Percentiles rank a stretch among this genome's conserved stretches.
phyloP scores from a whole-genome alignment of 257 asterid species.

The Plectranthus barbatus region DNA sequence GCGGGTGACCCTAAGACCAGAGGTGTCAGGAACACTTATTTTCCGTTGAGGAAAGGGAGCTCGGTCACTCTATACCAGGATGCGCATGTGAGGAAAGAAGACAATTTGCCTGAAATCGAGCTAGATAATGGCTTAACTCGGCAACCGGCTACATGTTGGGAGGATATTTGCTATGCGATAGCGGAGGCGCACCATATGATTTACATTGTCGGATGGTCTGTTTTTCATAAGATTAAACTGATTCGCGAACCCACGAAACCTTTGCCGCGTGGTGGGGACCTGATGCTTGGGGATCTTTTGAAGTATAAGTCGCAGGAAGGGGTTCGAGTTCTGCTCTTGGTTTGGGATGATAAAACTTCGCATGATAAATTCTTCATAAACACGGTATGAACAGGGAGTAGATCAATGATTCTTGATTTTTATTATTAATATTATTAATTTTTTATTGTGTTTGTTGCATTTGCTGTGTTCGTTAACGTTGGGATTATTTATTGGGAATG shows the following conservation, averaged over 20 bases:
- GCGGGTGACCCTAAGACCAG: slow-evolving; percentile 48
- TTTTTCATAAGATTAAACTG: slow-evolving; percentile 62
- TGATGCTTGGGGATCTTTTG: slow-evolving; percentile 80
- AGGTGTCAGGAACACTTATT: slow-evolving; percentile 63
- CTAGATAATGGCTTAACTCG: slow-evolving; percentile 47
- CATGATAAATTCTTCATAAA: slow-evolving; percentile 52
- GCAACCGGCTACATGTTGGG: slow-evolving; percentile 63
- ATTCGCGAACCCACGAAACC: slow-evolving; percentile 66
- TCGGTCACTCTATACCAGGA: slow-evolving; percentile 77
- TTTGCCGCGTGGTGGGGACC: slow-evolving; percentile 78
- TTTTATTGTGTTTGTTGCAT: neutral
- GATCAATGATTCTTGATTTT: neutral
- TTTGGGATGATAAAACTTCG: slow-evolving; percentile 96
- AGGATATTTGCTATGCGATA: slow-evolving; percentile 76
- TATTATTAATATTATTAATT: no score
- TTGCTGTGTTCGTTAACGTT: neutral
- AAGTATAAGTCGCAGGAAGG: slow-evolving; percentile 95
- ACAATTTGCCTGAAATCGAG: slow-evolving; percentile 37
- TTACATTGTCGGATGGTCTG: slow-evolving; percentile 91
- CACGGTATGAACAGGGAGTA: slow-evolving; percentile 43
- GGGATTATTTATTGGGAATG: neutral
- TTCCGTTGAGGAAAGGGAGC: slow-evolving; percentile 72
- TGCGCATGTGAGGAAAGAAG: slow-evolving; percentile 46
- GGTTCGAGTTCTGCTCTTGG: slow-evolving; percentile 75
- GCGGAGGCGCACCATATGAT: slow-evolving; percentile 85